Conservation (phyloP, 2,329 filamentous ascomycete genomes). For the Epichloe coenophiala region DNA sequence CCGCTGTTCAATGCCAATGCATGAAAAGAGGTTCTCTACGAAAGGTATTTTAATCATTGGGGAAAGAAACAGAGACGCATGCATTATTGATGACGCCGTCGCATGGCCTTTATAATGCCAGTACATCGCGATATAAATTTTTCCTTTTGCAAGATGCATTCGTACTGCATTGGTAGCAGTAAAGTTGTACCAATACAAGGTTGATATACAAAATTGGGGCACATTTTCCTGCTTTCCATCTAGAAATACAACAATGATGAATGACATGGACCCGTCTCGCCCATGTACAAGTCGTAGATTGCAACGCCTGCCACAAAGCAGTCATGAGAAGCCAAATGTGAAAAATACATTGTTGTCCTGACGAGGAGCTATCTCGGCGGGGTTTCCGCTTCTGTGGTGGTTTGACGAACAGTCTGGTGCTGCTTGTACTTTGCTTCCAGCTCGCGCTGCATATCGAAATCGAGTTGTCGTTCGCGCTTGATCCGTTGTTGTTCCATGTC, state of each 20-base stretch:
- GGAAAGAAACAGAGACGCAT: neutral
- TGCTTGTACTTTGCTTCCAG: constrained; percentile 86
- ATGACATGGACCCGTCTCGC: neutral
- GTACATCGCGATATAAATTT: neutral
- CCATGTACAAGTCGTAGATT: neutral
- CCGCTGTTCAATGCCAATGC: neutral
- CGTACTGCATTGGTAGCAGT: neutral
- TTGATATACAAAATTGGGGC: neutral
- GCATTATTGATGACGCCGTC: constrained; percentile 4
- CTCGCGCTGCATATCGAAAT: constrained; percentile 82
- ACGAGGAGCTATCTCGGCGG: constrained; percentile 11
- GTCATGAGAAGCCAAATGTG: too few species aligned
- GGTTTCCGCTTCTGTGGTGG: constrained; percentile 15
- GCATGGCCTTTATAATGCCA: neutral
- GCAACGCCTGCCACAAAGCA: too few species aligned
- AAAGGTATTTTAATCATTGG: neutral
- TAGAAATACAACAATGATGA: neutral
- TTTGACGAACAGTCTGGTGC: constrained; percentile 58
- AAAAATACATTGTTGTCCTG: neutral
- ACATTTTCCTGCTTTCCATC: neutral
- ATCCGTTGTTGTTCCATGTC: constrained; percentile 89
- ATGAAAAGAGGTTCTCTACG: neutral
- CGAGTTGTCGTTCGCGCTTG: constrained; percentile 79
- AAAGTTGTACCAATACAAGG: constrained; percentile 2
- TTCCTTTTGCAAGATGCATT: neutral